Evolutionary conservation across 345 rosid species (phyloP).

Genomic region (Murraya paniculata): DNA sequence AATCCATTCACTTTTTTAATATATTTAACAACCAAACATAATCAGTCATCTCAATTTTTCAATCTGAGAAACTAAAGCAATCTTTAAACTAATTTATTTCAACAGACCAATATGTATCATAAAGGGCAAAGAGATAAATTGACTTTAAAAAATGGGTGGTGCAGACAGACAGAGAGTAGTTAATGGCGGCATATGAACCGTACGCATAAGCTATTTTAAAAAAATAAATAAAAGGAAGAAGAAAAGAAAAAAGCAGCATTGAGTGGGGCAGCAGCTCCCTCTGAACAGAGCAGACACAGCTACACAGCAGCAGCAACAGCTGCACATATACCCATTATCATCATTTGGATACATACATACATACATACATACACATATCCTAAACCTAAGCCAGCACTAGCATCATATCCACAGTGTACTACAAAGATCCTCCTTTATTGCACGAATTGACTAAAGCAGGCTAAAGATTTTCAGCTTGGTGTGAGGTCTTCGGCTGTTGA

Average conservation of each 20-base stretch:
- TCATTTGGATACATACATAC: neutral
- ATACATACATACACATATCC: neutral
- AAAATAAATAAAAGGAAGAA: neutral
- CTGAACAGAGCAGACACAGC: slow-evolving; percentile 16
- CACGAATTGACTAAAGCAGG: slow-evolving; percentile 17
- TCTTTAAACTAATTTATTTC: neutral
- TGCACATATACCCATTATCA: neutral
- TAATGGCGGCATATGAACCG: slow-evolving; percentile 12
- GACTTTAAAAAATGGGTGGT: neutral
- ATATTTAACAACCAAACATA: no score
- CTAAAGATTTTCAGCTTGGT: neutral
- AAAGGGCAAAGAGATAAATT: neutral
- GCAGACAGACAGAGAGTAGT: slow-evolving; percentile 15
- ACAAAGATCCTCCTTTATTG: slow-evolving; percentile 7
- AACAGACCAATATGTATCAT: neutral
- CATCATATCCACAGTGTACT: slow-evolving; percentile 17
- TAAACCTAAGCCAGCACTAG: neutral
- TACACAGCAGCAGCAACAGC: neutral
- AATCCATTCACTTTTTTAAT: no score
- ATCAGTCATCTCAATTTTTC: no score
- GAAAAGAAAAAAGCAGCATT: neutral
- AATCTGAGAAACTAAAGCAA: neutral
- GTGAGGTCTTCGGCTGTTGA: neutral
- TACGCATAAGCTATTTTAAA: slow-evolving; percentile 5
- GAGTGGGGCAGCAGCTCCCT: slow-evolving; percentile 11